Evolutionary conservation across 495 filamentous ascomycete species (phyloP).

Genomic region (Penicillium cinerascens): DNA sequence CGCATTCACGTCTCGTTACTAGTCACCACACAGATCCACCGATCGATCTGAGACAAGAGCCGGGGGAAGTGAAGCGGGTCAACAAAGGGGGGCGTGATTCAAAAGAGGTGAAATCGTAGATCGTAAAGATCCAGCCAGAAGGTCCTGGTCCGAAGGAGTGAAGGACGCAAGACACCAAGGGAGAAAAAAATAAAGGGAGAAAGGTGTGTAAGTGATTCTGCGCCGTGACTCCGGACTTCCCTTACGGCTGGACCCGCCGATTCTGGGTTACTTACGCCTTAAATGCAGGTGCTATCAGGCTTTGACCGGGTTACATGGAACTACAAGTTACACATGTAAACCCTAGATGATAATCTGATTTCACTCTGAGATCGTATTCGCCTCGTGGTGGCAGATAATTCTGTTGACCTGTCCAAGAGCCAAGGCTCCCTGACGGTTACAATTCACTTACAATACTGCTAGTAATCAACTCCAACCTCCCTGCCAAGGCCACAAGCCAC

Average conservation of each 20-base stretch:
- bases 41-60: constrained; percentile 21
- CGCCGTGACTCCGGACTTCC: constrained; percentile 18
- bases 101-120: constrained; percentile 1
- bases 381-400: not conserved
- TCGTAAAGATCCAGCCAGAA: not conserved
- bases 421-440: not conserved
- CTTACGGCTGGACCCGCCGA: constrained; percentile 11
- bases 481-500: constrained; percentile 16
- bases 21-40: constrained; percentile 9
- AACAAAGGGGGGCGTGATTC: not conserved
- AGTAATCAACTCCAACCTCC: not conserved
- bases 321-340: not conserved
- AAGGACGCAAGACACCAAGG: constrained; percentile 13
- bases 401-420: not conserved
- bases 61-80: not conserved
- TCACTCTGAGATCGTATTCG: not conserved
- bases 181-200: constrained; percentile 1
- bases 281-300: not conserved
- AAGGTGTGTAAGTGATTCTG: constrained; percentile 2
- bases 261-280: constrained; percentile 1
- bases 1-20: not conserved
- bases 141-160: constrained; percentile 28
- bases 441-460: not conserved
- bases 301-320: no score
- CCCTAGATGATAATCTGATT: not conserved